Evolutionary conservation across 2,329 filamentous ascomycete genomes (phyloP), one percentile per base, ranked within the genome.

Genomic region (Cadophora sp.): DNA sequence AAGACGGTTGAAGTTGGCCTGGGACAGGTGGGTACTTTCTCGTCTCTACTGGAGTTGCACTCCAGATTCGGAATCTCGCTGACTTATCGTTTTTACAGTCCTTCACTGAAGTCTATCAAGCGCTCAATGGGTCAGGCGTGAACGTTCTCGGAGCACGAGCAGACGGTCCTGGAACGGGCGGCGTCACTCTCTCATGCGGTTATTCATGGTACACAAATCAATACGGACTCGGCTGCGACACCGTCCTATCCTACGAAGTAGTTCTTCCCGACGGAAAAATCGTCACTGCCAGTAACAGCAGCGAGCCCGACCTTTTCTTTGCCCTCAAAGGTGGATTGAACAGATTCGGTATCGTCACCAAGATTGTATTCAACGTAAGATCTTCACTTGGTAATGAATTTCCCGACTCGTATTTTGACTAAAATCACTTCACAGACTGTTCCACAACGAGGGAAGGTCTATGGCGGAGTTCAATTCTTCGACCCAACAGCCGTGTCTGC

Each of bases 251-350:
- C 0, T 62, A 39, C 47, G 45, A 69, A 48, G 73, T 83, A 3
- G 79, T 83, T 0, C 76, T 80, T 14, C 79, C 80, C 0, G 83
- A 85, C 60, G 84, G 85, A 76, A 81, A 83, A 68, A 76, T 86
- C 4, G 74, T 80, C 3, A 76, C 69, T 0, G 78, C 78, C 5
- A 9, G 5, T 76, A 83, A 81, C 1, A 74, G 79, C 14, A 55
- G 53, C 0, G 78, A 83, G 68, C 47, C 72, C 0, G 83, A 84
- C 45, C 76, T 84, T 1, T 84, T 83, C 73, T 84, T 81, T 82
- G 81, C 79, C 61, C 22, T 71, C 27, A 53, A 62, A 27, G 65
- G 72, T 3, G 60, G 65, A 14, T 59, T 65, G 0, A 83, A 70
- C 55, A 82, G 79, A 66, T 82, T 83, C 65, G 82, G 80, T 20